These are phyloP conservation scores for Termitomyces sp. DNA, from an alignment of 768 basidiomycete genomes.

Conservation along the genomic window DNA sequence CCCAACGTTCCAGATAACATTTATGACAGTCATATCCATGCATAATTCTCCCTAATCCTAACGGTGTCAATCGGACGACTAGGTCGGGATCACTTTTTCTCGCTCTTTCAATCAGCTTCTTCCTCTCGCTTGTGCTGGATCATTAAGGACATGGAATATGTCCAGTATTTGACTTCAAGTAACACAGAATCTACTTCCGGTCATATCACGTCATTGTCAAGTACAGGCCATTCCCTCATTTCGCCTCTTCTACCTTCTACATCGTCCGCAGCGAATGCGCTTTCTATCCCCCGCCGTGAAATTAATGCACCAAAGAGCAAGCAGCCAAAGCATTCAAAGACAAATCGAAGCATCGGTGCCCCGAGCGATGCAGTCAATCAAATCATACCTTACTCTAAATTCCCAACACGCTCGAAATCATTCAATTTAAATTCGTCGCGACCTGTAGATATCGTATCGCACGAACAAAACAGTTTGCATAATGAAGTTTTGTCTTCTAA, in stretches of 20 bases:
- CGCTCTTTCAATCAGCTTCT: neutral
- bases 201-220: neutral
- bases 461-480: neutral
- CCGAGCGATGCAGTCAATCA: neutral
- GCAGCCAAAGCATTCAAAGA: neutral
- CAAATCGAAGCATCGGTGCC: neutral
- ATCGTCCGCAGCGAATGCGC: neutral
- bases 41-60: neutral
- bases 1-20: slow-evolving; percentile 2
- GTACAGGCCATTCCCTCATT: neutral
- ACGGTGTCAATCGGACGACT: neutral
- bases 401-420: slow-evolving; percentile 6
- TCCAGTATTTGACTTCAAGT: slow-evolving; percentile 1
- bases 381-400: neutral
- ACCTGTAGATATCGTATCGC: neutral
- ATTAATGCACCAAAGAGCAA: neutral
- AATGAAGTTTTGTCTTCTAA: slow-evolving; percentile 2
- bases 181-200: slow-evolving; percentile 4
- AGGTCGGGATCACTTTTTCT: slow-evolving; percentile 1
- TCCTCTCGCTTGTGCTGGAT: neutral
- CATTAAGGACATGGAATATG: slow-evolving; percentile 11
- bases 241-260: neutral
- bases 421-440: neutral
- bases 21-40: neutral
- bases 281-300: neutral